Evolutionary conservation across 2,329 filamentous ascomycete species (phyloP), one percentile per base, ranked within the genome.

Genomic region (Hawksworthiomyces lignivorus): DNA sequence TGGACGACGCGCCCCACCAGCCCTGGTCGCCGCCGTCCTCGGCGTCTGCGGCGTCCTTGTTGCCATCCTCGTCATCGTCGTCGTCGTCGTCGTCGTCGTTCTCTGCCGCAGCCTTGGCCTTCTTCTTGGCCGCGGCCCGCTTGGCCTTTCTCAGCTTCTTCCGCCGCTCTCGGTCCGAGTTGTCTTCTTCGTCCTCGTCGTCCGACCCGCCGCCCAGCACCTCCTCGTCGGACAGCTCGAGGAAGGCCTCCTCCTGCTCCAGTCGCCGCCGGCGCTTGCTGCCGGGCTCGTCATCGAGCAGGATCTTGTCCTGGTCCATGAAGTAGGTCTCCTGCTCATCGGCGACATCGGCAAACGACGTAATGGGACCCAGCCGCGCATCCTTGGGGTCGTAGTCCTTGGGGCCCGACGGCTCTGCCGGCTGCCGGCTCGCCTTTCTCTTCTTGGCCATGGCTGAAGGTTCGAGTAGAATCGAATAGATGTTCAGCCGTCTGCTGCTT

Each of bases 301-400:
- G 64, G 48, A 98, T 80, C 57, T 86, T 83, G 63, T 98, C 92
- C 50, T 84, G 78, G 50, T 89, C 83, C 46, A 89, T 70, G 55
- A 90, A 87, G 60, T 95, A 94, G 59, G 95, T 87, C 61, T 98
- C 92, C 61, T 95, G 87, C 1, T 88, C 94, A 60, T 96, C 83
- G 50, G 89, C 87, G 53, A 98, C 82, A 63, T 94, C 87, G 62
- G 90, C 81, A 61, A 75, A 90, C 3, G 77, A 81, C 35, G 62
- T 69, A 53, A 81, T 67, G 17, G 46, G 41, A 18, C 70, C 72
- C 14, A 88, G 72, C 39, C 79, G 77, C 27, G 81, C 76, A 48
- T 81, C 78, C 24, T 66, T 63, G 36, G 68, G 56, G 55, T 81
- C 64, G 46, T 76, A 56, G 26, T 78, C 76, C 47, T 68, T 69